Conservation (phyloP, 768 basidiomycete species). For the Tulasnella sp. region DNA sequence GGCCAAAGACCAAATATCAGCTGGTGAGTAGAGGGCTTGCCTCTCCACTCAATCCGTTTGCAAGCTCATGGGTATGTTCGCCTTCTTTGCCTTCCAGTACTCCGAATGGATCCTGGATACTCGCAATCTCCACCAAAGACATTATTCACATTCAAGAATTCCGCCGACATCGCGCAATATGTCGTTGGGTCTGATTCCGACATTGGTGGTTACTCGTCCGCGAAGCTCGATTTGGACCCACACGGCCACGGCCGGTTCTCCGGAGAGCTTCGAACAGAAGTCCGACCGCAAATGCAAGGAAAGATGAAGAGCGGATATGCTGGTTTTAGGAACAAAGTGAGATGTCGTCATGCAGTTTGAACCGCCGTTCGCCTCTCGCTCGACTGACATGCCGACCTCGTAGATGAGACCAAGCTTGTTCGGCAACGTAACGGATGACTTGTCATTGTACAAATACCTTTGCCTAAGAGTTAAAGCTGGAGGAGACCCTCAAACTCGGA, state of each 20-base stretch:
- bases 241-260: conserved; percentile 51
- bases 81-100: background rate
- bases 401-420: conserved; percentile 74
- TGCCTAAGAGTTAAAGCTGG: conserved; percentile 65
- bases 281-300: conserved; percentile 53
- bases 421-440: conserved; percentile 76
- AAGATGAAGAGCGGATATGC: conserved; percentile 79
- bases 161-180: conserved; percentile 46
- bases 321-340: conserved; percentile 76
- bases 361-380: background rate
- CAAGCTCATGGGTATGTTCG: background rate
- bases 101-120: conserved; percentile 5
- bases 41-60: background rate
- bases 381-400: background rate
- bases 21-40: background rate
- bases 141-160: conserved; percentile 53
- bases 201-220: conserved; percentile 73
- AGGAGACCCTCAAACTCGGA: conserved; percentile 64
- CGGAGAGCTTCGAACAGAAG: conserved; percentile 64
- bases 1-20: background rate
- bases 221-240: conserved; percentile 57
- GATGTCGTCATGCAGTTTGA: conserved; percentile 9
- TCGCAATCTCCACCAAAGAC: conserved; percentile 36
- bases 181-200: conserved; percentile 80
- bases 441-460: conserved; percentile 69